Evolutionary conservation across 257 asterid genomes (phyloP), one percentile per base, ranked within the genome.

Genomic region (Nicotiana otophora): DNA sequence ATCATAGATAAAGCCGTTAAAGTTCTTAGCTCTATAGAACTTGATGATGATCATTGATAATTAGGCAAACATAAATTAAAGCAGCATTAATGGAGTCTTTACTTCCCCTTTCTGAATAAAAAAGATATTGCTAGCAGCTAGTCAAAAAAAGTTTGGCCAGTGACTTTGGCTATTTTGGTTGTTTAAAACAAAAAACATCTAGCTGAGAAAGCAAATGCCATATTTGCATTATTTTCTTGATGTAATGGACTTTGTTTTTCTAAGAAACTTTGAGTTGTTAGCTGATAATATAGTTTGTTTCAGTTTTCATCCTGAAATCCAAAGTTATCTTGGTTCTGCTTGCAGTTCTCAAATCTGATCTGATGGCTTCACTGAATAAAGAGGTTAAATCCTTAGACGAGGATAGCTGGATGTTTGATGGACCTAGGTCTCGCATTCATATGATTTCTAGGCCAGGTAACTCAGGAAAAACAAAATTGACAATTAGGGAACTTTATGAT

Each of bases 391-490:
- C 98, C 77, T 86, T 94, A 34, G 97, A 95, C 63, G 98, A 95
- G 83, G 98, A 95, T 88, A 88, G 94, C 89, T 94, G 99, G 99
- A 95, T 94, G 99, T 95, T 93, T 57, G 99, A 95, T 53, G 98
- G 97, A 55, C 99, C 99, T 83, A 92, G 99, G 78, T 94, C 98
- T 69, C 92, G 95, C 68, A 89, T 95, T 61, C 91, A 95, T 88
- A 85, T 82, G 83, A 91, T 93, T 80, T 92, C 98, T 5, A 86
- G 93, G 80, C 95, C 91, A 83, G 95, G 99, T 91, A 17, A 61
- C 78, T 61, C 53, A 10, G 54, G n/a, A 48, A 60, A 3, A 48
- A 61, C 42, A 14, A 48, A 26, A 48, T 12, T 14, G 62, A 48
- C 60, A 48, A 14, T 26, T 74, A 48, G 39, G 39, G 4, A 20